A percentile compares a stretch with the other conserved stretches of the same genome.
Conservation (phyloP, 164 flowering plant species). For the Berberis thunbergii region DNA sequence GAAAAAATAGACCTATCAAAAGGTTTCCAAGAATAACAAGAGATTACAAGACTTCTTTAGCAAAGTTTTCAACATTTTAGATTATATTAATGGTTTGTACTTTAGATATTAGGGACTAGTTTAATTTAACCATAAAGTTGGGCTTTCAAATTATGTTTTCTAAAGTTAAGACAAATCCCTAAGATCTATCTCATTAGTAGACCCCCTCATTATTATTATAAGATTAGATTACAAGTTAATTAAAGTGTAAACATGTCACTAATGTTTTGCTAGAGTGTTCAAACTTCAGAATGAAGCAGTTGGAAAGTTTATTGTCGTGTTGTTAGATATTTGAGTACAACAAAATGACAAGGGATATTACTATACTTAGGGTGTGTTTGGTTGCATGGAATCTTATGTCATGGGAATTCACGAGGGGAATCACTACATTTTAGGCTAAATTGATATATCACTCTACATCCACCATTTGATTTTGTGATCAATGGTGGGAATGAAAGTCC, state of each 20-base stretch:
- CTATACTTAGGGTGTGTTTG: neutral
- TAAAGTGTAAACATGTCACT: slow-evolving; percentile 5
- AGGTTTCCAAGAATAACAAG: slow-evolving; percentile 9
- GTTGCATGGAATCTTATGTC: no score
- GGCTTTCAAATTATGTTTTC: slow-evolving; percentile 17
- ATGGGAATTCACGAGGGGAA: no score
- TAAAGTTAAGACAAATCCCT: slow-evolving; percentile 27
- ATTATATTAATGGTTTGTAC: no score
- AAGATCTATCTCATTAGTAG: slow-evolving; percentile 10
- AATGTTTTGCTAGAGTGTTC: neutral
- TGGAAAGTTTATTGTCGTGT: neutral
- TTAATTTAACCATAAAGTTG: slow-evolving; percentile 17
- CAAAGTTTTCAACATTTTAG: neutral
- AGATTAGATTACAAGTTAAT: neutral
- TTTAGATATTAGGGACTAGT: neutral
- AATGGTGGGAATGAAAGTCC: no score
- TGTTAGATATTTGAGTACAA: neutral
- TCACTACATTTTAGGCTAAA: no score
- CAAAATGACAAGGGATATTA: neutral
- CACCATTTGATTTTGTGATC: no score
- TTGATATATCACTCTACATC: no score
- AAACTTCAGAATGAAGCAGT: neutral
- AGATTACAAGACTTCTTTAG: slow-evolving; percentile 18
- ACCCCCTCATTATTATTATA: slow-evolving; percentile 2
- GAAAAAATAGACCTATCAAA: neutral